Evolutionary conservation across 2,329 filamentous ascomycete species (phyloP), one percentile per base, ranked within the genome.

Genomic region (Fonsecaea erecta): DNA sequence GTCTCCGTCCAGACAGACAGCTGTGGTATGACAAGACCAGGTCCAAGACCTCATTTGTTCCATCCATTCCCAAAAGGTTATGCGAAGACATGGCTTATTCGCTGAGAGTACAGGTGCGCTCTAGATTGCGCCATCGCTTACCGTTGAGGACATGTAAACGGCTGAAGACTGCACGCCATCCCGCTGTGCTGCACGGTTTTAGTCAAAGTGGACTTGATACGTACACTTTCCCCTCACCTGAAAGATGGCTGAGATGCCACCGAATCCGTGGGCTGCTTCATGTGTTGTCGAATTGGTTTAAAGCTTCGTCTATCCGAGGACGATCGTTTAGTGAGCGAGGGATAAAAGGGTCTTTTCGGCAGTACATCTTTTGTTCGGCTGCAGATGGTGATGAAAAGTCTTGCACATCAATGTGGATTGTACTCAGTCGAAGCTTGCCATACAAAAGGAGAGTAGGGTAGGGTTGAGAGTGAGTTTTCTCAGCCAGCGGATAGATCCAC

Each of bases 221-320:
- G 57, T 34, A 35, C 7, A 26, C 8, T 52, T 60, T 60, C 57
- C 57, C 57, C 57, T 60, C 57, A 52, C 46, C 57, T 60, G 57
- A 60, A 26, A 1, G 2, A 34, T 12, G 18, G 3, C 26, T 21
- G 43, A 24, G 43, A 48, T 26, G 21, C 12, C 43, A 26, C 43
- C 21, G 11, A 26, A 48, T 48, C 18, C 18, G 43, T 26, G 43
- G 32, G 14, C 26, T 26, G 26, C 55, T 58, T 37, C 57, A 60
- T 60, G 46, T 60, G 30, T 51, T 52, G 57, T 60, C 28, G 14
- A n/a, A 21, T 40, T n/a, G 30, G 28, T 5, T 12, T 9, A 14
- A 26, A 48, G 21, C 43, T 12, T 3, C 43, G 12, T 26, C 21
- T 21, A 21, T 24, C 5, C 18, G 43, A 24, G 43, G 43, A 12